A percentile compares a stretch with the other conserved stretches of the same genome.
Evolutionary conservation across 768 basidiomycete genomes (phyloP).

Genomic region (Exsudoporus frostii): DNA sequence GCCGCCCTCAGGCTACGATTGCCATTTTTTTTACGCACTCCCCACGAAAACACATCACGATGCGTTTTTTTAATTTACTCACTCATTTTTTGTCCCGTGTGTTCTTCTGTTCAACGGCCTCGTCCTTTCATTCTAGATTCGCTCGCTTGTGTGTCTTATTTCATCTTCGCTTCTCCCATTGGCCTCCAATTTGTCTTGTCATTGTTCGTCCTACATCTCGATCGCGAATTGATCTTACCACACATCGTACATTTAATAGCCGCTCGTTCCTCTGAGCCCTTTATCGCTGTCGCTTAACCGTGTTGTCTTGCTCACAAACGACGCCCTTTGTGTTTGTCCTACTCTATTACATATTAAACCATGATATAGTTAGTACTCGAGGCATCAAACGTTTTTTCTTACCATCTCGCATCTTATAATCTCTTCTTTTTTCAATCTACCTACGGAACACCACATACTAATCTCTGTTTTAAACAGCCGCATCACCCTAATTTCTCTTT

Average conservation of each 20-base stretch:
- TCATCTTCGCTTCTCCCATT: not conserved
- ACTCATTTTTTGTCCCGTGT: not conserved
- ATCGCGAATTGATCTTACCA: conserved; percentile 1
- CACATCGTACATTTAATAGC: conserved; percentile 26
- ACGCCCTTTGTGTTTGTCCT: not conserved
- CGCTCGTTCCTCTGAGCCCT: not conserved
- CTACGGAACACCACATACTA: not conserved
- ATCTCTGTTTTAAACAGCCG: not conserved
- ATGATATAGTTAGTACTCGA: not conserved
- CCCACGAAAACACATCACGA: conserved; percentile 27
- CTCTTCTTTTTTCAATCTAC: not conserved
- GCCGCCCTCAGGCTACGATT: conserved; percentile 20
- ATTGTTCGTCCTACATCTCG: not conserved
- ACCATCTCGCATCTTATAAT: not conserved
- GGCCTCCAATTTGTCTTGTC: not conserved
- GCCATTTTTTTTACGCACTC: conserved; percentile 15
- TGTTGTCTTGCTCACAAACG: conserved; percentile 22
- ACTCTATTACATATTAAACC: not conserved
- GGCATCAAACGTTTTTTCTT: not conserved
- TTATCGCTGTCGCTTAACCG: conserved; percentile 13
- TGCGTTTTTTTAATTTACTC: not conserved
- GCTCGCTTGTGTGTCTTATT: conserved; percentile 1
- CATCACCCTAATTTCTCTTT: not conserved
- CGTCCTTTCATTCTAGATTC: not conserved
- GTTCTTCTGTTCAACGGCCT: not conserved